Conservation (phyloP, 208 protist species). For the Wallacemonas rigidus region DNA sequence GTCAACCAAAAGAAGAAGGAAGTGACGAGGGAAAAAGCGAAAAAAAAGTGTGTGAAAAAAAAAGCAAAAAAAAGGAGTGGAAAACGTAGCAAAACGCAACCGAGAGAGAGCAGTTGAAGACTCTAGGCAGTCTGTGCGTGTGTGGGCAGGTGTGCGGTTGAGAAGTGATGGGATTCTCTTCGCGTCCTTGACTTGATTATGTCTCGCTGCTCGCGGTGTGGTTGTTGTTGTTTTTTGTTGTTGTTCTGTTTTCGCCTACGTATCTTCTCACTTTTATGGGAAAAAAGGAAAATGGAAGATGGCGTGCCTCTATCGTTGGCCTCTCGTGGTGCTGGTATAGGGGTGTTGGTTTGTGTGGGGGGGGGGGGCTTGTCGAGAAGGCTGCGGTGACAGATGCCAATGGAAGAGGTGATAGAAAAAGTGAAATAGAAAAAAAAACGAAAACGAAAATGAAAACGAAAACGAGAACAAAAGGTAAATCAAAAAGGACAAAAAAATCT, state of each 20-base stretch:
- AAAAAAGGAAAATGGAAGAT: neutral
- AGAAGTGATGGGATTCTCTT: neutral
- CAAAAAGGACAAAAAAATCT: slow-evolving; percentile 12
- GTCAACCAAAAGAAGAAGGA: too few relatives aligned
- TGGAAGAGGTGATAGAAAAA: neutral
- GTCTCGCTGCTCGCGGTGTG: neutral
- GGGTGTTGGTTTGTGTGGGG: too few relatives aligned
- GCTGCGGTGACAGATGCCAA: neutral
- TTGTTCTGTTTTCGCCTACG: too few relatives aligned
- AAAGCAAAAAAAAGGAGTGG: too few relatives aligned
- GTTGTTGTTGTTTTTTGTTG: too few relatives aligned
- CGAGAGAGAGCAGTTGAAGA: too few relatives aligned
- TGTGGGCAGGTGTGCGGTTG: neutral
- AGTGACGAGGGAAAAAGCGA: too few relatives aligned
- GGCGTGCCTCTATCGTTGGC: neutral
- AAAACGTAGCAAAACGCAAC: too few relatives aligned
- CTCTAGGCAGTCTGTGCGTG: neutral
- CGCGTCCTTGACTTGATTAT: neutral
- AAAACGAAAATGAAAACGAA: slow-evolving; percentile 3
- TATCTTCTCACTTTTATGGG: too few relatives aligned
- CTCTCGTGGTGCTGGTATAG: neutral
- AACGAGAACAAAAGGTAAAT: slow-evolving; percentile 6
- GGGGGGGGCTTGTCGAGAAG: too few relatives aligned
- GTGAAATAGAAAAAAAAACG: slow-evolving; percentile 16
- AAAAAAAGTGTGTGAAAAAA: too few relatives aligned